phyloP scores from a whole-genome alignment of 495 filamentous ascomycete genomes.

The Penicillium diatomitis region DNA sequence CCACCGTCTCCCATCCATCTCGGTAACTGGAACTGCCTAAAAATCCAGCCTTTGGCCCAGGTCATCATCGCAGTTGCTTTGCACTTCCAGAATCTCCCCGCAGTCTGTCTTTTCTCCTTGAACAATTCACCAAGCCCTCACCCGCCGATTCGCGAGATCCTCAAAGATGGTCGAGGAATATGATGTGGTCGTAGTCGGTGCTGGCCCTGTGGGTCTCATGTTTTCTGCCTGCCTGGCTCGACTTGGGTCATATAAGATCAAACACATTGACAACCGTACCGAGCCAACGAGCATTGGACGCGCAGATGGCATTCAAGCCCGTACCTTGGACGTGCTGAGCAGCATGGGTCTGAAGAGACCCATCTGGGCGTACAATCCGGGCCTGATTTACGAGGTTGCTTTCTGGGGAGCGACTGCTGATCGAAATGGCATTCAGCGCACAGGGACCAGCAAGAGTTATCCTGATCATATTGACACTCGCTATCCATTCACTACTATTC shows the following conservation, averaged over 20 bases:
- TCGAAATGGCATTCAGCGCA: slow-evolving; percentile 27
- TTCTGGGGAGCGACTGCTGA: not conserved
- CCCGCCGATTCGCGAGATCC: not conserved
- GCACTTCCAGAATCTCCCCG: not conserved
- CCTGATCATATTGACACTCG: slow-evolving; percentile 45
- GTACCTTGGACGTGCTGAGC: not conserved
- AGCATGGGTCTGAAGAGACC: not conserved
- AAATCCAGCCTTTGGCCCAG: too few species aligned
- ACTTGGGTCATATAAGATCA: not conserved
- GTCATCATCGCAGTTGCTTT: too few species aligned
- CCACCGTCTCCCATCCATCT: too few species aligned
- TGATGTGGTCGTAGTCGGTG: not conserved
- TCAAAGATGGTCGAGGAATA: not conserved
- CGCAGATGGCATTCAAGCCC: not conserved
- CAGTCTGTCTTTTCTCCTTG: not conserved
- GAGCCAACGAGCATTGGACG: not conserved
- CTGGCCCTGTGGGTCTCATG: not conserved
- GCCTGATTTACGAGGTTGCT: not conserved
- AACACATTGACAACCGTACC: not conserved
- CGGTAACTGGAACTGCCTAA: too few species aligned
- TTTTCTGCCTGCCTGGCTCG: not conserved
- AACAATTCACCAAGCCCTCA: not conserved
- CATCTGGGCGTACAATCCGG: not conserved
- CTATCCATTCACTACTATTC: slow-evolving; percentile 45
- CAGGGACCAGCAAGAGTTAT: slow-evolving; percentile 42